Evolutionary conservation across 331 rosid genomes (phyloP), one percentile per base, ranked within the genome.

Genomic region (Ulmus americana): DNA sequence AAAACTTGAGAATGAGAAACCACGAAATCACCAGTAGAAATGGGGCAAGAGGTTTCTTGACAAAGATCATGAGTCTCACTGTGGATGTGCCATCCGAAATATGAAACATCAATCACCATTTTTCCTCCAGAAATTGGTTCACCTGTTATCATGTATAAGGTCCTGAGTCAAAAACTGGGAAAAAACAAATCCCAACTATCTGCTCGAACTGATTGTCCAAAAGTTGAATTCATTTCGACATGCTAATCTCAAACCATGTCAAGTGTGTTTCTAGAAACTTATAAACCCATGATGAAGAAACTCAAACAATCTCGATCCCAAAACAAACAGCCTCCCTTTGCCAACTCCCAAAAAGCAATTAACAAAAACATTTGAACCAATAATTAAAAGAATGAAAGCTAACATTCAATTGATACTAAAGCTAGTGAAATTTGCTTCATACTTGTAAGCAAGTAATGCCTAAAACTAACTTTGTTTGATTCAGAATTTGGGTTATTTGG

Each of bases 1-100:
- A 88, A 78, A n/a, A 74, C 69, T 74, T 79, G 95, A 1, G 95
- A 69, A 78, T 87, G 95, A 66, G 97, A 71, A 73, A 92, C 79
- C 68, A 90, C 75, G 54, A 92, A 92, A 68, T 84, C 87, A 20
- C 98, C 98, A 64, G 45, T 16, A 0, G 95, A 73, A 71, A 85
- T 76, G 46, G 97, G 98, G 79, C 97, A 92, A 73, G 91, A 76
- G 38, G 98, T 83, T 74, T 92, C 91, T 12, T 69, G 77, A 61
- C 96, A 89, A 68, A 92, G 95, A 66, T 92, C 95, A 51, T 79
- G 72, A 45, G 55, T 53, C 66, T 76, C 80, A 18, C 83, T 82
- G 75, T 88, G 79, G 63, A 92, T 75, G 77, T 86, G 85, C 85
- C 87, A 79, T 57, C 96, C 96, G 39, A 88, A 92, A 76, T 81